phyloP scores from a whole-genome alignment of 2,329 filamentous ascomycete species.

The Nothophaeocryptopus gaeumannii region DNA sequence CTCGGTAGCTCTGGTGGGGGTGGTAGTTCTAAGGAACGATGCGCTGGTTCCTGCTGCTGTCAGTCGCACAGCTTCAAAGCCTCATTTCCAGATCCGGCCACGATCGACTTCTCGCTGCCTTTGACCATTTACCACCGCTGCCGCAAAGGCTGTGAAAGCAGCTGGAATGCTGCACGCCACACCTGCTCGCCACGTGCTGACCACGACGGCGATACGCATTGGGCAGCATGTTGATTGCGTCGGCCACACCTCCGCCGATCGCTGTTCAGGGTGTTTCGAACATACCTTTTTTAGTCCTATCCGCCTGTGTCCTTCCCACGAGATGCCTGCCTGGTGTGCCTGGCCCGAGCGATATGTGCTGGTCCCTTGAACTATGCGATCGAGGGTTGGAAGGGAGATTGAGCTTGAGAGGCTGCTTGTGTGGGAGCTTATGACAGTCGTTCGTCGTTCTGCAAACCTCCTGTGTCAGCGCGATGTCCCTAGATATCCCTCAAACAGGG shows the following conservation, averaged over 20 bases:
- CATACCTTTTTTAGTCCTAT: too few relatives aligned
- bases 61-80: conserved; percentile 18
- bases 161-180: conserved; percentile 14
- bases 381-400: not conserved
- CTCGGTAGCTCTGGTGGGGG: too few relatives aligned
- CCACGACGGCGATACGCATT: conserved; percentile 15
- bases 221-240: conserved; percentile 4
- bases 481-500: not conserved
- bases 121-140: not conserved
- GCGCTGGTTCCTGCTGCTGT: conserved; percentile 16
- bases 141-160: too few relatives aligned
- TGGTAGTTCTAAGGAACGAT: too few relatives aligned
- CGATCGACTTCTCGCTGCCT: not conserved
- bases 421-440: not conserved
- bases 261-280: too few relatives aligned
- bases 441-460: not conserved
- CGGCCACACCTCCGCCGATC: too few relatives aligned
- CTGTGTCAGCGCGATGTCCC: not conserved
- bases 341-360: not conserved
- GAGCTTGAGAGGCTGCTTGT: not conserved
- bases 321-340: not conserved
- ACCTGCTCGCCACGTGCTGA: conserved; percentile 16
- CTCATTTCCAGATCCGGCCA: conserved; percentile 10
- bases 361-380: not conserved
- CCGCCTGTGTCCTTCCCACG: not conserved